A percentile compares a stretch with the other conserved stretches of the same genome.
Conservation (phyloP, 1,139 yeast species). For the Tardiomyces digboiensis region DNA sequence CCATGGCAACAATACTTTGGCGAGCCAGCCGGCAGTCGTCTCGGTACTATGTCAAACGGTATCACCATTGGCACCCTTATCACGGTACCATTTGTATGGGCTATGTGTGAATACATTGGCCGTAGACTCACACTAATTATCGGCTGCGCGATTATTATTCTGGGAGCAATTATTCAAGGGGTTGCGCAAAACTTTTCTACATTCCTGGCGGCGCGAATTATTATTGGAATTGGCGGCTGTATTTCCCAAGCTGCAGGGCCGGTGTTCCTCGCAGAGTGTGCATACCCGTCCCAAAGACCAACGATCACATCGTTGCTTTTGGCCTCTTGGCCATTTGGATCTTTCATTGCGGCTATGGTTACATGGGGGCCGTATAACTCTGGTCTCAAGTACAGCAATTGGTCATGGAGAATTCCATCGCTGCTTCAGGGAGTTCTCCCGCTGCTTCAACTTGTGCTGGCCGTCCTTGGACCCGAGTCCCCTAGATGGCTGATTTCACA, state of each 20-base stretch:
- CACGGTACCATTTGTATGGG: constrained; percentile 21
- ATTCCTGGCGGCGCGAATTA: constrained; percentile 48
- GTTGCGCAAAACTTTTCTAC: constrained; percentile 63
- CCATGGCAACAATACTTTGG: constrained; percentile 29
- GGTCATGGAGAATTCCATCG: background rate
- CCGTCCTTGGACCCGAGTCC: constrained; percentile 52
- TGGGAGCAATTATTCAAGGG: constrained; percentile 2
- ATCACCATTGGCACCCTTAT: constrained; percentile 38
- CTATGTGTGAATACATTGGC: constrained; percentile 35
- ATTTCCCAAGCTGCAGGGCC: constrained; percentile 64
- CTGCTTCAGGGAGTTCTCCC: constrained; percentile 44
- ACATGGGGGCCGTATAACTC: constrained; percentile 32
- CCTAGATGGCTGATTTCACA: constrained; percentile 64
- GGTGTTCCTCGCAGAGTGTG: constrained; percentile 64
- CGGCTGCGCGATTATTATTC: constrained; percentile 28
- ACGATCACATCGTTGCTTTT: constrained; percentile 40
- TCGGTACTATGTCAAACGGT: constrained; percentile 42
- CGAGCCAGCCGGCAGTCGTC: constrained; percentile 32
- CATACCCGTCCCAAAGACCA: constrained; percentile 57
- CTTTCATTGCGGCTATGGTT: constrained; percentile 37
- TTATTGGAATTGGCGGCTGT: constrained; percentile 65
- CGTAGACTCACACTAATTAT: constrained; percentile 30
- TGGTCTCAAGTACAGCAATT: background rate
- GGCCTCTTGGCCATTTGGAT: constrained; percentile 40
- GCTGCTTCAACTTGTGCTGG: constrained; percentile 34